Conservation (phyloP, 179 eudicot genomes). For the Heliamphora pulchella region DNA sequence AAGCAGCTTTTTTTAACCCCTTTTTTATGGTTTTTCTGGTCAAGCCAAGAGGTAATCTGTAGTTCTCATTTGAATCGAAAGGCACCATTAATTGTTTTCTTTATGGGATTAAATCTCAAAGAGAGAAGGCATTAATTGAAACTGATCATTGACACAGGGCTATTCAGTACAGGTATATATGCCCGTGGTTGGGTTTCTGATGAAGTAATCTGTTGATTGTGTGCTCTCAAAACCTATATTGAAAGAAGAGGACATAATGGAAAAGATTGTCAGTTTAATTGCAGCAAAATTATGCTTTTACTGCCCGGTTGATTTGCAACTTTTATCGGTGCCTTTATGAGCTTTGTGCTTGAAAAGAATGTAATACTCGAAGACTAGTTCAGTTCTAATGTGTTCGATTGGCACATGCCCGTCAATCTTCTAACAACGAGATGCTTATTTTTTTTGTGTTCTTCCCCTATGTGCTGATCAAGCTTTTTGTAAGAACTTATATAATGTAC, state of each 20-base stretch:
- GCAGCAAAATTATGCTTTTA: too few species aligned
- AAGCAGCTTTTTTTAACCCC: too few species aligned
- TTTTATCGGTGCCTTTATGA: not conserved
- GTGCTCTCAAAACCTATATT: not conserved
- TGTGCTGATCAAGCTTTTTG: not conserved
- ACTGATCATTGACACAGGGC: too few species aligned
- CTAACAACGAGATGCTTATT: not conserved
- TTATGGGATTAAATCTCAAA: too few species aligned
- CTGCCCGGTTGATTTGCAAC: not conserved
- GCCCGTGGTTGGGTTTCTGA: too few species aligned
- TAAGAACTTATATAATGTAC: not conserved
- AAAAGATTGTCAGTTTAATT: not conserved
- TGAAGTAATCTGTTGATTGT: too few species aligned
- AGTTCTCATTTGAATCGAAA: too few species aligned
- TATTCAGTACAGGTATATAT: too few species aligned
- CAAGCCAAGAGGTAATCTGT: too few species aligned
- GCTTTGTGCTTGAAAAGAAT: not conserved
- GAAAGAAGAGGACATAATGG: not conserved
- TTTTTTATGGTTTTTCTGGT: too few species aligned
- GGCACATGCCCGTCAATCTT: not conserved
- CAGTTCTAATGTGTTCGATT: not conserved
- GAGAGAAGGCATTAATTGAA: too few species aligned
- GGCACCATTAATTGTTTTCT: too few species aligned
- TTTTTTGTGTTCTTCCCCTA: not conserved
- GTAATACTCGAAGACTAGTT: not conserved